These are phyloP conservation scores for Dryas integrifolia DNA, from an alignment of 331 rosid species.

Conservation along the genomic window DNA sequence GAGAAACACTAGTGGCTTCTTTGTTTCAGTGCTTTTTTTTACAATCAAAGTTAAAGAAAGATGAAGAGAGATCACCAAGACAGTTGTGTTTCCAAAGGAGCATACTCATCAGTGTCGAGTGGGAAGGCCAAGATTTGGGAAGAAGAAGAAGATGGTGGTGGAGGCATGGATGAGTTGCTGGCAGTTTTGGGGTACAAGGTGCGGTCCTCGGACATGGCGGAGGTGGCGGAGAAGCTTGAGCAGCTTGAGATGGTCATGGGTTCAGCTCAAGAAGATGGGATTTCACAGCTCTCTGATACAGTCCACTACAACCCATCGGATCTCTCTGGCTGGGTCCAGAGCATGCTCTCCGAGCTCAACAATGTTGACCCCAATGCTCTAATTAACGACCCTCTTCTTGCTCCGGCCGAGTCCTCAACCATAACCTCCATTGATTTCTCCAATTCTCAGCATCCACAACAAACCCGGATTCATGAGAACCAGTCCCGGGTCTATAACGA, in stretches of 20 bases:
- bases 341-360: conserved; percentile 67
- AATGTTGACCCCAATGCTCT: conserved; percentile 21
- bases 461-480: conserved; percentile 2
- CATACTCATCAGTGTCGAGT: conserved; percentile 35
- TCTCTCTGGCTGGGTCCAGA: conserved; percentile 75
- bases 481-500: conserved; percentile 40
- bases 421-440: conserved; percentile 11
- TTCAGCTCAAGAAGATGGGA: conserved; percentile 54
- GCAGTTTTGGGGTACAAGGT: conserved; percentile 80
- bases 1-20: conserved; percentile 9
- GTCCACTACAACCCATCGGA: conserved; percentile 82
- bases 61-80: conserved; percentile 54
- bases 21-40: not conserved
- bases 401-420: conserved; percentile 17
- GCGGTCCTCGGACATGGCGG: conserved; percentile 66
- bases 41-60: not conserved
- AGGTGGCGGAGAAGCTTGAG: conserved; percentile 74
- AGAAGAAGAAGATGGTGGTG: conserved; percentile 29
- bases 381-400: conserved; percentile 26
- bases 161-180: conserved; percentile 50
- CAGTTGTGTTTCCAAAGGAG: conserved; percentile 11
- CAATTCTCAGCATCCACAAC: not conserved
- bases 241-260: conserved; percentile 76
- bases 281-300: conserved; percentile 61
- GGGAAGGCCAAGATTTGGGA: conserved; percentile 53